A percentile compares a stretch with the other conserved stretches of the same genome.
These are phyloP conservation scores for Xerocomus amazonicus DNA, from an alignment of 1,284 basidiomycete genomes.

Conservation along the genomic window DNA sequence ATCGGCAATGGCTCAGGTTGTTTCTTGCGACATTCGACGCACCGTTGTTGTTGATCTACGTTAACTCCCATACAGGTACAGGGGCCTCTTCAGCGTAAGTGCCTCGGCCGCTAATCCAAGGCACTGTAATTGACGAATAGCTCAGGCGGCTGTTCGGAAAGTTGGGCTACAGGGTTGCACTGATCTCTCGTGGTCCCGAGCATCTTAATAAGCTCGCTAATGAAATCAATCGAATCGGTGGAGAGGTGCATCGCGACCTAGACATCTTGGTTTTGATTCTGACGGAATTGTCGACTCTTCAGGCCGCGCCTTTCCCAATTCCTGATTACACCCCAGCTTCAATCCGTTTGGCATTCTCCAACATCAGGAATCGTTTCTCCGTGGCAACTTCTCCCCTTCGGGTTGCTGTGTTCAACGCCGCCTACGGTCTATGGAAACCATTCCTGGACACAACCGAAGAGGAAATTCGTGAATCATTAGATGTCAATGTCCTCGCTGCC, in stretches of 20 bases:
- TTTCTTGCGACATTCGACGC: background rate
- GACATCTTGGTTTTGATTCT: background rate
- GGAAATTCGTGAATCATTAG: constrained; percentile 47
- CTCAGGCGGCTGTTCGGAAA: constrained; percentile 59
- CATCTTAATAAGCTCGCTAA: constrained; percentile 49
- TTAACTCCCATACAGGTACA: constrained; percentile 39
- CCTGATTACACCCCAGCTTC: constrained; percentile 51
- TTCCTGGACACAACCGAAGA: constrained; percentile 66
- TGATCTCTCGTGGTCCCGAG: constrained; percentile 60
- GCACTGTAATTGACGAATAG: constrained; percentile 1
- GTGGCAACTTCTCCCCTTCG: constrained; percentile 47
- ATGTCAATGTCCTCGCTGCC: constrained; percentile 57
- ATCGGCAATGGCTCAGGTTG: constrained; percentile 46
- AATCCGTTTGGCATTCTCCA: constrained; percentile 51
- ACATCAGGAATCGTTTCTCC: constrained; percentile 52
- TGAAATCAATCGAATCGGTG: constrained; percentile 57
- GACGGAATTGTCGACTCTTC: background rate
- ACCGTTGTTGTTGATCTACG: background rate
- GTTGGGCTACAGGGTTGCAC: constrained; percentile 64
- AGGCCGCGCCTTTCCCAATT: constrained; percentile 64
- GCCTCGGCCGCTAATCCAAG: background rate
- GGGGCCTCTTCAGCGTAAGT: constrained; percentile 63
- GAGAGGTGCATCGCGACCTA: constrained; percentile 42
- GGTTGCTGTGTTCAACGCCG: constrained; percentile 67
- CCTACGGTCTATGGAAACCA: constrained; percentile 54